Percentiles rank a stretch among this genome's conserved stretches.
Evolutionary conservation across 2,329 filamentous ascomycete species (phyloP).

Genomic region (Calonectria pauciramosa): DNA sequence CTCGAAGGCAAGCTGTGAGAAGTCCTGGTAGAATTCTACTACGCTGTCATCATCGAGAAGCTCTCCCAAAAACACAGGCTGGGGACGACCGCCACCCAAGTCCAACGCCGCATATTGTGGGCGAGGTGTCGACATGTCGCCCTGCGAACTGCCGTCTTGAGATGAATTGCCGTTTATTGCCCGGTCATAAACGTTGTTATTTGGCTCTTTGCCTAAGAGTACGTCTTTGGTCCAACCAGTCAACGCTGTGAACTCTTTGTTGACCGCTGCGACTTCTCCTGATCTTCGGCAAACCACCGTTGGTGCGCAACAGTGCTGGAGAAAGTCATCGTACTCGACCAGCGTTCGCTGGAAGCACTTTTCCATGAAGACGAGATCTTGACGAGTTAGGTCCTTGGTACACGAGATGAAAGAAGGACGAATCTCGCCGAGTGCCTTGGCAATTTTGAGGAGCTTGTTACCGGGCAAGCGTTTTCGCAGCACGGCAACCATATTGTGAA

Average conservation of each 20-base stretch:
- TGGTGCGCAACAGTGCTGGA: slow-evolving; percentile 88
- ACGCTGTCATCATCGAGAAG: slow-evolving; percentile 94
- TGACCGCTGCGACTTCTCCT: slow-evolving; percentile 93
- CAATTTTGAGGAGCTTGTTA: slow-evolving; percentile 84
- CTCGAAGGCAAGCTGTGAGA: slow-evolving; percentile 91
- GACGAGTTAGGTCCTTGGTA: slow-evolving; percentile 86
- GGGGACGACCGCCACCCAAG: slow-evolving; percentile 65
- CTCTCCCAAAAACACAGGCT: slow-evolving; percentile 92
- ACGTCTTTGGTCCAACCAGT: slow-evolving; percentile 96
- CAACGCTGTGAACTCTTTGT: slow-evolving; percentile 96
- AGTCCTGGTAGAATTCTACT: slow-evolving; percentile 96
- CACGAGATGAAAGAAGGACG: slow-evolving; percentile 94
- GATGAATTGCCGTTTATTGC: slow-evolving; percentile 59
- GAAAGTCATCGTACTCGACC: slow-evolving; percentile 93
- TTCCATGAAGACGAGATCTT: slow-evolving; percentile 97
- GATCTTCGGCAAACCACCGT: slow-evolving; percentile 93
- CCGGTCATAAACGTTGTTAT: slow-evolving; percentile 73
- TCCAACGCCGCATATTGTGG: slow-evolving; percentile 61
- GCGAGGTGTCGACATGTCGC: slow-evolving; percentile 66
- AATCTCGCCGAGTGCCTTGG: slow-evolving; percentile 88
- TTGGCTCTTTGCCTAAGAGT: slow-evolving; percentile 87
- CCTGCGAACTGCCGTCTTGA: slow-evolving; percentile 48
- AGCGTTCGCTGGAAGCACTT: slow-evolving; percentile 95
- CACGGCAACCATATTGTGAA: slow-evolving; percentile 88
- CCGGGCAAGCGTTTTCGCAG: slow-evolving; percentile 83